A percentile compares a stretch with the other conserved stretches of the same genome.
Evolutionary conservation across 768 basidiomycete genomes (phyloP).

Genomic region (Nidularia sp.): DNA sequence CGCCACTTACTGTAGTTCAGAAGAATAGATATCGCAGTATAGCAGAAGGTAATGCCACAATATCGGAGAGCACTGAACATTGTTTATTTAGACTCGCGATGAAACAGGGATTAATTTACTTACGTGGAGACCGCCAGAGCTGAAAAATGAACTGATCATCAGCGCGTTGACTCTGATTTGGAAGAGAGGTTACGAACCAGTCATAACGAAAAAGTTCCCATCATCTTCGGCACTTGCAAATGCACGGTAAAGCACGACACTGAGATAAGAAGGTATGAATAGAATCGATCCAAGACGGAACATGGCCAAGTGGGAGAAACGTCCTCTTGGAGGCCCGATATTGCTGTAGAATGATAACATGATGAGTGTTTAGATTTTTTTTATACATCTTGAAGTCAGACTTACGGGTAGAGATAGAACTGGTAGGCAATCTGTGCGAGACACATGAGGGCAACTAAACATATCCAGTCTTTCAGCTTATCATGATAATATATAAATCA

Average conservation of each 20-base stretch:
- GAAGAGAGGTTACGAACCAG: conserved; percentile 41
- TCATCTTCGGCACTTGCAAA: conserved; percentile 69
- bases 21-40: conserved; percentile 86
- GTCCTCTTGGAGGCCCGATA: conserved; percentile 78
- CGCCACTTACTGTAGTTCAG: conserved; percentile 69
- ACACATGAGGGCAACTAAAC: conserved; percentile 84
- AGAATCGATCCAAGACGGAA: conserved; percentile 83
- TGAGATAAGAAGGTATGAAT: conserved; percentile 88
- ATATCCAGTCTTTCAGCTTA: background rate
- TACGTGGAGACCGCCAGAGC: conserved; percentile 81
- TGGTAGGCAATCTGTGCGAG: conserved; percentile 91
- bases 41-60: conserved; percentile 84
- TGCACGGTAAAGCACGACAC: conserved; percentile 68
- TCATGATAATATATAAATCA: conserved; percentile 1
- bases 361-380: background rate
- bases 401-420: conserved; percentile 87
- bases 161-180: conserved; percentile 1
- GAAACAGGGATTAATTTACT: conserved; percentile 18
- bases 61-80: conserved; percentile 72
- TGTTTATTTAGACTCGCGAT: conserved; percentile 2
- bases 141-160: conserved; percentile 20
- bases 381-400: conserved; percentile 6
- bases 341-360: conserved; percentile 34
- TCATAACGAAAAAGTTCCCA: conserved; percentile 79
- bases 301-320: conserved; percentile 84